A percentile compares a stretch with the other conserved stretches of the same genome.
Conservation (phyloP, 768 basidiomycete genomes). For the Rhizopogon salebrosus region DNA sequence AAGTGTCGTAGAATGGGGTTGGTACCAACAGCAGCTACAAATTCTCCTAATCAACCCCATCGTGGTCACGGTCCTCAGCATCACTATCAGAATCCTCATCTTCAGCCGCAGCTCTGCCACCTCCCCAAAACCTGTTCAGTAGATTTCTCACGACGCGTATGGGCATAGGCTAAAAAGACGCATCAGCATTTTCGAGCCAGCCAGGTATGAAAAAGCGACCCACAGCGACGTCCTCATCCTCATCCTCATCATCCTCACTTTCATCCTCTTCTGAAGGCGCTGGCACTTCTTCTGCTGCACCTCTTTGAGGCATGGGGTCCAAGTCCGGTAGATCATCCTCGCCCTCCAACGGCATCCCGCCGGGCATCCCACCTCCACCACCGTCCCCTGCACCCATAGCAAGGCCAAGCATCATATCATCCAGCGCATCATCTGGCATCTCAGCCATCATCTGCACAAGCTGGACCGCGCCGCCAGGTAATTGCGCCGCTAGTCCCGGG, state of each 20-base stretch:
- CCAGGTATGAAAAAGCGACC: slow-evolving; percentile 16
- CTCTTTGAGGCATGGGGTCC: not conserved
- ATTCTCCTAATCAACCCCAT: not conserved
- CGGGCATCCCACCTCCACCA: slow-evolving; percentile 32
- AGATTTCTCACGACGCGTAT: slow-evolving; percentile 54
- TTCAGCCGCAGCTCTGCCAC: slow-evolving; percentile 25
- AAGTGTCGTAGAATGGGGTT: too few relatives aligned
- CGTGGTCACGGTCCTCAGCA: not conserved
- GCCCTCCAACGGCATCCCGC: slow-evolving; percentile 42
- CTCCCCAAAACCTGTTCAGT: slow-evolving; percentile 55
- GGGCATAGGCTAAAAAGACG: slow-evolving; percentile 47
- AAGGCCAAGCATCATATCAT: slow-evolving; percentile 51
- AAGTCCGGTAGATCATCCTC: slow-evolving; percentile 8
- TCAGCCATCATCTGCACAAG: slow-evolving; percentile 54
- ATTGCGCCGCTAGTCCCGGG: slow-evolving; percentile 47
- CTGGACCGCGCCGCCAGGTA: slow-evolving; percentile 63
- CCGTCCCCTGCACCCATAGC: slow-evolving; percentile 32
- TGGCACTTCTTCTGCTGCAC: slow-evolving; percentile 7
- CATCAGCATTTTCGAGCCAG: not conserved
- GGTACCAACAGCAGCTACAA: too few relatives aligned
- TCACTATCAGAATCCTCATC: slow-evolving; percentile 1
- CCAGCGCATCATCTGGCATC: slow-evolving; percentile 51
- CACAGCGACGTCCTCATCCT: slow-evolving; percentile 43
- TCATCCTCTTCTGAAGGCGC: slow-evolving; percentile 22
- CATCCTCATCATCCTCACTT: slow-evolving; percentile 37